Percentiles rank a stretch among this genome's conserved stretches.
Evolutionary conservation across 345 rosid species (phyloP).

Genomic region (Psidium friedrichsthalianum): DNA sequence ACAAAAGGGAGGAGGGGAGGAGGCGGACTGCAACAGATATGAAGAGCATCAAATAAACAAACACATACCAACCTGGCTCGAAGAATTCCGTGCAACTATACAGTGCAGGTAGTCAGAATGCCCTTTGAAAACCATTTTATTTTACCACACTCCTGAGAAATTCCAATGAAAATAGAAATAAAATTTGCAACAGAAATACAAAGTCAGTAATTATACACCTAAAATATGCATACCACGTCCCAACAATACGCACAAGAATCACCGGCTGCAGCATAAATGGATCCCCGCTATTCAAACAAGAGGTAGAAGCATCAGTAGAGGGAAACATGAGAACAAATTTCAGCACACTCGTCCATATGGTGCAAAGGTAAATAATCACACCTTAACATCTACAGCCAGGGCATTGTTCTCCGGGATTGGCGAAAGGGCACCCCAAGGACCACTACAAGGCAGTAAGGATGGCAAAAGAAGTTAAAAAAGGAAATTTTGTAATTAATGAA

Average conservation of each 20-base stretch:
- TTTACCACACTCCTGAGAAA: constrained; percentile 72
- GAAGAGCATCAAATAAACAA: background rate
- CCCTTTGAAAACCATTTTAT: constrained; percentile 74
- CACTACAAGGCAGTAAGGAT: constrained; percentile 26
- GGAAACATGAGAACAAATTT: background rate
- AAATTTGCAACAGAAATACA: background rate
- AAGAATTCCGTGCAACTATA: constrained; percentile 54
- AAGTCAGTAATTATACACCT: constrained; percentile 5
- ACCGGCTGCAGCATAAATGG: constrained; percentile 82
- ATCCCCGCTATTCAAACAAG: constrained; percentile 38
- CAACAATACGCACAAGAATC: constrained; percentile 94
- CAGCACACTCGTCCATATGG: background rate
- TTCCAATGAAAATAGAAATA: background rate
- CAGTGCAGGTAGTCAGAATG: constrained; percentile 84
- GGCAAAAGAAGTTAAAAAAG: constrained; percentile 3
- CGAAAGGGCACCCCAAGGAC: constrained; percentile 96
- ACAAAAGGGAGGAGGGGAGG: no score
- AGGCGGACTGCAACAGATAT: background rate
- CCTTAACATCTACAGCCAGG: constrained; percentile 65
- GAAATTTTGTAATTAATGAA: background rate
- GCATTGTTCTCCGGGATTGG: constrained; percentile 91
- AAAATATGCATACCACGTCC: constrained; percentile 78
- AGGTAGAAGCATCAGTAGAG: background rate
- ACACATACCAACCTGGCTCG: constrained; percentile 52
- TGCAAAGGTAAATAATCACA: constrained; percentile 2